Evolutionary conservation across 805 yeast genomes (phyloP).

Genomic region (Hanseniaspora singularis): DNA sequence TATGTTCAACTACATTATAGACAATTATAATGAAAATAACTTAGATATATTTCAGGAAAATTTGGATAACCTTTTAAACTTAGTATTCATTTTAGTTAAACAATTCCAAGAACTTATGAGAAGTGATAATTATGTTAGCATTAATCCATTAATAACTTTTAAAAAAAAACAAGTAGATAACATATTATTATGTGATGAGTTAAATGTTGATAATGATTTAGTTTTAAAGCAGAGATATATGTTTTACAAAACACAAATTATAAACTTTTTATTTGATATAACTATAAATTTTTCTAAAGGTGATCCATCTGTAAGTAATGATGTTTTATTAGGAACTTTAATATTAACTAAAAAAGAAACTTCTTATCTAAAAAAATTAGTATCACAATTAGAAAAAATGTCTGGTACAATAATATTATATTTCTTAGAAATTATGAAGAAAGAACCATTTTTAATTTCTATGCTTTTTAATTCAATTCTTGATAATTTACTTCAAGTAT

Average conservation of each 20-base stretch:
- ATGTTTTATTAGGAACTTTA: constrained; percentile 10
- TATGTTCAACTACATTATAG: neutral
- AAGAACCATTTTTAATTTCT: constrained; percentile 38
- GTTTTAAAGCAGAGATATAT: constrained; percentile 6
- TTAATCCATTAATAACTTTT: constrained; percentile 5
- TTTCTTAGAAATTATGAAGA: constrained; percentile 32
- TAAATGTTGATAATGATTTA: constrained; percentile 11
- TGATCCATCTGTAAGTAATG: constrained; percentile 8
- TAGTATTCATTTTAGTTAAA: constrained; percentile 4
- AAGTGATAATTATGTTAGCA: constrained; percentile 7
- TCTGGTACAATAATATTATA: constrained; percentile 10
- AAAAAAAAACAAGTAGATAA: neutral
- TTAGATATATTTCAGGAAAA: constrained; percentile 6
- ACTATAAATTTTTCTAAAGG: constrained; percentile 11
- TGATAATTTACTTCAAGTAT: constrained; percentile 5
- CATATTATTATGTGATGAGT: constrained; percentile 4
- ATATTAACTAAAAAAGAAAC: constrained; percentile 8
- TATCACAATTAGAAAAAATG: constrained; percentile 4
- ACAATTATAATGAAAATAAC: neutral
- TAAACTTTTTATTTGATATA: constrained; percentile 1
- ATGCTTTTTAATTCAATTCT: constrained; percentile 49
- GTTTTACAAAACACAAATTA: constrained; percentile 2
- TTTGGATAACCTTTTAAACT: constrained; percentile 3
- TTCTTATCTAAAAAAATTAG: neutral
- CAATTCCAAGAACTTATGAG: constrained; percentile 11